Evolutionary conservation across 139 green algal species (phyloP).

Genomic region (Chlorella ohadii): DNA sequence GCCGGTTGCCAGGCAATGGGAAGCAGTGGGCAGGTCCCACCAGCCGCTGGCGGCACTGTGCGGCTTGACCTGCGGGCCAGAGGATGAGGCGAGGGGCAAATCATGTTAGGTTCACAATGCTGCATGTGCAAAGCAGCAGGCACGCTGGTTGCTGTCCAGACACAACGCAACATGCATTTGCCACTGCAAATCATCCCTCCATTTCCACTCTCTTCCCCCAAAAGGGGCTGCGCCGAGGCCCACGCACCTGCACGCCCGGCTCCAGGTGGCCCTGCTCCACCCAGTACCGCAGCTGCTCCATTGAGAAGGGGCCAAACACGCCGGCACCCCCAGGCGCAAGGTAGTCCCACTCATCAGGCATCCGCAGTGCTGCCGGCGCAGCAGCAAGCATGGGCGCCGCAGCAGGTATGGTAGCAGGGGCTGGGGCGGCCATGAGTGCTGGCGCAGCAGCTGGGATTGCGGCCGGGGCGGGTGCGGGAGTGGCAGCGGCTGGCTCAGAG

Average conservation of each 20-base stretch:
- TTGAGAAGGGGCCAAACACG: neutral
- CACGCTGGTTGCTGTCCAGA: no score
- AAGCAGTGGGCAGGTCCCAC: neutral
- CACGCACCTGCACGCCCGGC: neutral
- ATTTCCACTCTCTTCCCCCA: no score
- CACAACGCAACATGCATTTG: no score
- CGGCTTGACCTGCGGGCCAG: neutral
- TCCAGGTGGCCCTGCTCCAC: slow-evolving; percentile 2
- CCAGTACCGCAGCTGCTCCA: slow-evolving; percentile 29
- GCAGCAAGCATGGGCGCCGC: no score
- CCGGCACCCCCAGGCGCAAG: neutral
- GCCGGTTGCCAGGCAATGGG: neutral
- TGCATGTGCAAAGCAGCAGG: no score
- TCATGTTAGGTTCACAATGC: no score
- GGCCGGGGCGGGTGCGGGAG: neutral
- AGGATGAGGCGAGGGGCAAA: no score
- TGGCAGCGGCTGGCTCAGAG: neutral
- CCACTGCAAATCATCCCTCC: no score
- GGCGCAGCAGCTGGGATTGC: neutral
- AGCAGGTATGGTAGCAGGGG: no score
- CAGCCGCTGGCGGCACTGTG: neutral
- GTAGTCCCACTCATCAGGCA: neutral
- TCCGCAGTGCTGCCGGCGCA: no score
- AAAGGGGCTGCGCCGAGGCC: no score
- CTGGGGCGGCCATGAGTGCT: no score